Base-by-base conservation (phyloP, 352 stramenopile species). In the Phytophthora macrochlamydospora region DNA sequence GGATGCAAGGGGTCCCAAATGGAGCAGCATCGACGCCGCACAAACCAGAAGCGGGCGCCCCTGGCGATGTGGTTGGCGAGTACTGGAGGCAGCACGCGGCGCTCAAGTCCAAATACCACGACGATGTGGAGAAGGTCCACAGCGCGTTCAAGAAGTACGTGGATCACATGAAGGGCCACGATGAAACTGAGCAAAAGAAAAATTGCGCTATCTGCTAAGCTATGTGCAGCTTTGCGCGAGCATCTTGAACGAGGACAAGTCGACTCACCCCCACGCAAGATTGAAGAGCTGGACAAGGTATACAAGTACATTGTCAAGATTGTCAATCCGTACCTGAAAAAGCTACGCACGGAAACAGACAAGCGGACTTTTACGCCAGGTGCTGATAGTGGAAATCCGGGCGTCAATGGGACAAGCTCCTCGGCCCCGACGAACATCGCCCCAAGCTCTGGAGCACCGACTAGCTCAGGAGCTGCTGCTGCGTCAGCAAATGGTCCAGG, bases 241-340 rank as follows among this genome's bases (percentile, higher is more conserved):
- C 35, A 85, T 94, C 45, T 45, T 94, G 62, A 91, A 81, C 43
- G 86, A 94, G 60, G 83, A 94, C 71, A 86, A 89, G 65, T 65
- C 81, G 28, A 89, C 84, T 38, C 73, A 90, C 45, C 73, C 77
- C 79, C 86, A 14, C 86, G 86, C n/a, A 89, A 90, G 62, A 74
- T 94, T 11, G 84, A 93, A 31, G 86, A 94, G 67, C 75, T 94
- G 30, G 86, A 93, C 72, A 94, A 92, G 73, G 86, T 94, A 48
- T 93, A 91, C 78, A 94, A 94, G 78, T 94, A 94, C 79, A 92
- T 94, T 58, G 81, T 94, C 33, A 92, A 92, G 59, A 94, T 94
- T 54, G 86, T 94, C 51, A 90, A 92, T 55, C 86, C 86, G 65
- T 94, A 93, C 61, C 62, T 94, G 69, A 94, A 94, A 69, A 94